Base-by-base conservation (phyloP, 2,329 filamentous ascomycete genomes). In the Lecanicillium sp. region DNA sequence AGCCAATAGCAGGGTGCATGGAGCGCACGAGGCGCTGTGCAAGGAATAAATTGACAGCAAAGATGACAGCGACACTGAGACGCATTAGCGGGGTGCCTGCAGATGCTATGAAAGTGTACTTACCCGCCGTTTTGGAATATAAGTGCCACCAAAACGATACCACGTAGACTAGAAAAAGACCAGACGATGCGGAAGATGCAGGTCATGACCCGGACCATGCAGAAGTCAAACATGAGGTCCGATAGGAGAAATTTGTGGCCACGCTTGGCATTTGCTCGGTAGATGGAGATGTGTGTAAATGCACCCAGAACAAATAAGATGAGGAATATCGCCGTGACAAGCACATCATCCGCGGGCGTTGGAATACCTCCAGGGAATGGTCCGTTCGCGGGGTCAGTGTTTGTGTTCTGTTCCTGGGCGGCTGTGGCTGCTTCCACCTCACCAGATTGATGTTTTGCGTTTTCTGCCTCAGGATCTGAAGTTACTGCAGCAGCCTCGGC, bases 241-340 rank as follows among this genome's bases (percentile, higher is more conserved):
- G 65, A 68, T 2, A 68, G 54, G 23, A 67, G 41, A 45, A 70
- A 70, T 51, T 68, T 69, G 55, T 69, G 67, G 2, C 59, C 58
- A 2, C 61, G 54, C 38, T 61, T 62, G 1, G 52, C 45, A 50
- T 70, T 69, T 2, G 51, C 35, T 14, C 48, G 48, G 50, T 55
- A 60, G 26, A 58, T 56, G 43, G 38, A 54, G 8, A 61, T 53
- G 39, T 62, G 59, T 2, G 54, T 49, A 19, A 55, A 52, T 1
- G 54, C 58, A 10, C 56, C 59, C 3, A 54, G 15, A 42, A 51
- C 47, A 40, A 60, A 62, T 9, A 60, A 19, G 12, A 57, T 0
- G 21, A 62, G 53, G 38, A 61, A 61, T 20, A 59, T 37, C 27
- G 51, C 11, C 2, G 60, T 57, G 19, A 60, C 9, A 4, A 58